Evolutionary conservation across 306 rosid species (phyloP), one percentile per base, ranked within the genome.

Genomic region (Fragaria vesca): DNA sequence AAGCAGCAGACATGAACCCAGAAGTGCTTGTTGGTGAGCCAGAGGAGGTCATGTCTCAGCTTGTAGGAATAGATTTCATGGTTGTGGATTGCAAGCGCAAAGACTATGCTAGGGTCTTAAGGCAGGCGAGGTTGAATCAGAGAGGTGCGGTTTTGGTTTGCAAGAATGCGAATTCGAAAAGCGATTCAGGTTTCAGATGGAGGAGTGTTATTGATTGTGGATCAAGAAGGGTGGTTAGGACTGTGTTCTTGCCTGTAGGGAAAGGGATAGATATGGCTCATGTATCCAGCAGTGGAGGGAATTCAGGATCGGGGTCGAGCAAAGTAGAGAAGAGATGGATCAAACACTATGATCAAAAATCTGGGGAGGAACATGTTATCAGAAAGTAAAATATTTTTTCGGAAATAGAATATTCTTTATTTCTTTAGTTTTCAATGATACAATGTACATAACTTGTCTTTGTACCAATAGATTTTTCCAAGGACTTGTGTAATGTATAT

Each of bases 171-270:
- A 82, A 62, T 51, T 79, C 93, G 3, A 86, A 80, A 69, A 66
- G 50, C 26, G 82, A 17, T 70, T 79, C 91, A 11, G 63, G 86
- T 51, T 89, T 86, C 82, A 78, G 78, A 52, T 92, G 98, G 98
- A 70, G 86, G 48, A 81, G 88, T 71, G 87, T 89, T 1, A 16
- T 89, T 17, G 91, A 83, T 1, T 81, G 81, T 2, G 90, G 89
- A 11, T 81, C 90, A 0, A 78, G 90, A 18, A 85, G 93, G 1
- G 69, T 95, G 62, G 93, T 95, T 7, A 85, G 93, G 4, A 85
- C 97, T 12, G 97, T 87, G 74, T 91, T 89, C 84, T 88, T 95
- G 79, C 99, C 99, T 2, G 99, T 95, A 16, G 99, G 99, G 38
- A 85, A 84, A 63, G 97, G 99, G 1, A 76, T 95, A 57, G 93